These are phyloP conservation scores for Trifolium fragiferum DNA, from an alignment of 306 rosid species.

Conservation along the genomic window DNA sequence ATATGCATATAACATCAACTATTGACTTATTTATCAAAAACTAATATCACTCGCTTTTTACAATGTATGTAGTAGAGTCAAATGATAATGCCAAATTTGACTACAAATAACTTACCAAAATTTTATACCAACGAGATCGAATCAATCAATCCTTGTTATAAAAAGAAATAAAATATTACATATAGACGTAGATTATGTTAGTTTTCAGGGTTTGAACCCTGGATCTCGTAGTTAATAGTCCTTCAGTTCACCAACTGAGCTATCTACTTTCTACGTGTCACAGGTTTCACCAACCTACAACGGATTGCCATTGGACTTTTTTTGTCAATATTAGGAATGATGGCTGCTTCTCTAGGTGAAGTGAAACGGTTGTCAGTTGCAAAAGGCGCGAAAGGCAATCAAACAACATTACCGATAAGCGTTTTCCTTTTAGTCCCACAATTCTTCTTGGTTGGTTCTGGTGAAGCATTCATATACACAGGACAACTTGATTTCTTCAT, in stretches of 20 bases:
- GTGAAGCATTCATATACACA: slow-evolving; percentile 95
- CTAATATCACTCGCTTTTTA: neutral
- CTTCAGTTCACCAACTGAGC: neutral
- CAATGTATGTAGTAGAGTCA: neutral
- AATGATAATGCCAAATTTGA: no score
- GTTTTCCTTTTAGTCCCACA: slow-evolving; percentile 87
- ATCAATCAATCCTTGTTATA: neutral
- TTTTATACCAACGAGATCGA: neutral
- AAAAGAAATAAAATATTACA: neutral
- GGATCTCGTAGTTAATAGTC: neutral
- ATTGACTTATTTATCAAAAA: neutral
- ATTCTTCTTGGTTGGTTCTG: slow-evolving; percentile 83
- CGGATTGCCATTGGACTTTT: slow-evolving; percentile 79
- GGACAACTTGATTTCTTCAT: slow-evolving; percentile 98
- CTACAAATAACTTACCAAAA: neutral
- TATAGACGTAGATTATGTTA: neutral
- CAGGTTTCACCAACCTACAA: slow-evolving; percentile 86
- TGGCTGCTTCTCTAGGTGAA: slow-evolving; percentile 68
- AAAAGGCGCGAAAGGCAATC: slow-evolving; percentile 41
- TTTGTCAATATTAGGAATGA: slow-evolving; percentile 75
- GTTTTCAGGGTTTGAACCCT: no score
- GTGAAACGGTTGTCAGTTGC: slow-evolving; percentile 67
- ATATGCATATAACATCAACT: neutral
- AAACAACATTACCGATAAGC: slow-evolving; percentile 62
- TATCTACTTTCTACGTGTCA: neutral